Base-by-base conservation (phyloP, 257 asterid species). In the Solanum phureja region DNA sequence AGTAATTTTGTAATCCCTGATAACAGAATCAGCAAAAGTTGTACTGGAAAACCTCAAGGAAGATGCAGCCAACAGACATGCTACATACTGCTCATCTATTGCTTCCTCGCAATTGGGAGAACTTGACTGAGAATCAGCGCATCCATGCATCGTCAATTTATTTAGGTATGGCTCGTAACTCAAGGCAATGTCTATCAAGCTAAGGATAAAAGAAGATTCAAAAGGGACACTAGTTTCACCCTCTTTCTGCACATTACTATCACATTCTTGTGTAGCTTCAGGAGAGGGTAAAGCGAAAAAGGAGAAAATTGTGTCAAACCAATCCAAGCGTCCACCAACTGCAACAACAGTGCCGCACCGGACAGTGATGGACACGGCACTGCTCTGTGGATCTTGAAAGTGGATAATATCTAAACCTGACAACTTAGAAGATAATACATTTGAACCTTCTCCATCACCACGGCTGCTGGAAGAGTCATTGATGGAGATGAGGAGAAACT, bases 371-470 rank as follows among this genome's bases (percentile, higher is more conserved):
- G 98, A 94, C 79, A 91, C 88, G 86, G 91, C 90, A 87, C 91
- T 92, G 89, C 91, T 96, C 86, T 90, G 94, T 76, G 97, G 94
- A 86, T 97, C 98, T 93, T 90, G 90, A 64, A 94, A 90, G 93
- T 87, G 91, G 56, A 95, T 89, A 74, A 96, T 91, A 87, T 94
- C 97, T 82, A 95, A 93, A 73, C 98, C 99, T 5, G 98, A 91
- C 88, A 86, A 71, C 90, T 91, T 93, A 89, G 98, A 94, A 83
- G 96, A 93, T 87, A 97, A 88, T 72, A 93, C 93, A 88, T 95
- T 96, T 85, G 96, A 97, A 88, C 99, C 98, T 91, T 94, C 95
- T 88, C 99, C 99, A 90, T 92, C 95, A 86, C 99, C 99, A 83
- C 99, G 99, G 58, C 99, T 98, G 88, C 91, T 88, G 71, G 94